Evolutionary conservation across 495 filamentous ascomycete species (phyloP).

Genomic region (Aspergillus sparsus): DNA sequence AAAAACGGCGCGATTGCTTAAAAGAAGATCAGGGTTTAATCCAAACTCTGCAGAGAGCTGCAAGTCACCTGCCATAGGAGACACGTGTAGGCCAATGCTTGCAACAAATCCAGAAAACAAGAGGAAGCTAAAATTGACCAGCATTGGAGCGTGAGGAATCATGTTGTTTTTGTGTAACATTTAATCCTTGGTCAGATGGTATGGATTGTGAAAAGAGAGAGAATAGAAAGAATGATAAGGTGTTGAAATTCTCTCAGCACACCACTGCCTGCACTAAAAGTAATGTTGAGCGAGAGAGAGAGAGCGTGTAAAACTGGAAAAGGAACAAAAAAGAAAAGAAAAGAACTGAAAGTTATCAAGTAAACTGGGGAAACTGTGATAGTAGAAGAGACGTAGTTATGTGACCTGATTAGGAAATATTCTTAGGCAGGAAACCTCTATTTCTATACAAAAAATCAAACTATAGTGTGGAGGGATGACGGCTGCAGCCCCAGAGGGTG

Average conservation of each 20-base stretch:
- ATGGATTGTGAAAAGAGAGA: not conserved
- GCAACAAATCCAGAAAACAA: conserved; percentile 8
- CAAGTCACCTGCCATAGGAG: conserved; percentile 7
- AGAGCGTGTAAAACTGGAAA: not conserved
- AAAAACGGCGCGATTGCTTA: conserved; percentile 4
- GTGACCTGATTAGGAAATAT: not conserved
- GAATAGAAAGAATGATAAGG: not conserved
- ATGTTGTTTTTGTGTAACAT: conserved; percentile 5
- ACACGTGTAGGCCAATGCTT: not conserved
- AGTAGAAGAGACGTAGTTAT: not conserved
- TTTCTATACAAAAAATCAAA: conserved; percentile 1
- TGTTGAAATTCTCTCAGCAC: not conserved
- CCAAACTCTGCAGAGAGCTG: conserved; percentile 17
- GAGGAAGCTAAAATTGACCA: not conserved
- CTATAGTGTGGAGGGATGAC: not conserved
- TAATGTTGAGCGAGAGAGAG: too few relatives aligned
- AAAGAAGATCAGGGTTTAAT: conserved; percentile 14
- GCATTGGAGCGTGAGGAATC: not conserved
- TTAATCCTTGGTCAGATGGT: too few relatives aligned
- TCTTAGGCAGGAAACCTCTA: not conserved
- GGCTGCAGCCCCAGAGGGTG: conserved; percentile 2
- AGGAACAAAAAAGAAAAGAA: not conserved
- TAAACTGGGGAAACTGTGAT: not conserved
- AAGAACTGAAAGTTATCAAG: not conserved
- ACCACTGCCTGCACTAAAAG: too few relatives aligned